These are phyloP conservation scores for Glycine tomentella DNA, from an alignment of 306 rosid genomes.

Conservation along the genomic window DNA sequence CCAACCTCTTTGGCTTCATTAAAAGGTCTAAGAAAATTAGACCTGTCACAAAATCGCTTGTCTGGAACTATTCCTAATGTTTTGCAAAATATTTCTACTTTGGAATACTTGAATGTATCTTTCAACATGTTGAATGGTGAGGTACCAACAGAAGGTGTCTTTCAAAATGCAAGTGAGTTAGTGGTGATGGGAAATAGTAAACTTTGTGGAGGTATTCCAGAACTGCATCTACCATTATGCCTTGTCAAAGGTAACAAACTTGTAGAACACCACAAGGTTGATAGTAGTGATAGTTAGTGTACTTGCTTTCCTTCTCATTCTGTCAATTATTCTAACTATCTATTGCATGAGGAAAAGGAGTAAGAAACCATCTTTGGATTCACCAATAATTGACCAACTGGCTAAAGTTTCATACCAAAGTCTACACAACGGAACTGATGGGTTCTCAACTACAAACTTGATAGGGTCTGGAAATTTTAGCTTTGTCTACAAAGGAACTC, in stretches of 20 bases:
- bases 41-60: conserved; percentile 51
- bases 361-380: too few species aligned
- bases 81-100: conserved; percentile 29
- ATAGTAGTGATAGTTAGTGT: conserved; percentile 16
- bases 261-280: conserved; percentile 27
- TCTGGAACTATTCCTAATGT: conserved; percentile 51
- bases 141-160: conserved; percentile 52
- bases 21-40: conserved; percentile 42
- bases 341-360: conserved; percentile 21
- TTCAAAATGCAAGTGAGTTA: conserved; percentile 40
- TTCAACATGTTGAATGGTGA: conserved; percentile 56
- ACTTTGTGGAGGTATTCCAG: conserved; percentile 49
- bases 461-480: too few species aligned
- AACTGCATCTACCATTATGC: conserved; percentile 43
- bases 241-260: background rate
- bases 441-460: too few species aligned
- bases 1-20: conserved; percentile 48
- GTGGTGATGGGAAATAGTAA: conserved; percentile 35
- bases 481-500: too few species aligned
- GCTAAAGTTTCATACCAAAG: too few species aligned
- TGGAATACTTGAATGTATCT: conserved; percentile 49
- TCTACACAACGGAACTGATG: too few species aligned
- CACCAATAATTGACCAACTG: too few species aligned
- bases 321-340: background rate
- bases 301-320: conserved; percentile 1